These are phyloP conservation scores for Pilatotrama ljubarskyi DNA, from an alignment of 768 basidiomycete species.

Conservation along the genomic window DNA sequence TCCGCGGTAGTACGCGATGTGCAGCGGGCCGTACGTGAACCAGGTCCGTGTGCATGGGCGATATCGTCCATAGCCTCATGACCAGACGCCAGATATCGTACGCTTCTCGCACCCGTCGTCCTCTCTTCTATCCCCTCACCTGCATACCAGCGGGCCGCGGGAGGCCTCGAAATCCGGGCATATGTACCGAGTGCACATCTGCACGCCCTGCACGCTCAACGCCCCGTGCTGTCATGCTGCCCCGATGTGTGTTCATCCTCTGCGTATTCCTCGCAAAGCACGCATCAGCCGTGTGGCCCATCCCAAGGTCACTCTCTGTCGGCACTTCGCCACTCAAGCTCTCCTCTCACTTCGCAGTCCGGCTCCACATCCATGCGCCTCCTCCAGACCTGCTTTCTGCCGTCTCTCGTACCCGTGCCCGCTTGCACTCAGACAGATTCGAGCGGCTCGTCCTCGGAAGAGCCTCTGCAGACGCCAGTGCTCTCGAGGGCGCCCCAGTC, in stretches of 20 bases:
- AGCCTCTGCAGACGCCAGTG: constrained; percentile 33
- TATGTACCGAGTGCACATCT: too few species aligned
- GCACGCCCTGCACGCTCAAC: not conserved
- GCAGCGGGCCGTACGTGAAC: too few species aligned
- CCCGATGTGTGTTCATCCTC: not conserved
- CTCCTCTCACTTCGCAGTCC: constrained; percentile 48
- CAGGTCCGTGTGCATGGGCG: too few species aligned
- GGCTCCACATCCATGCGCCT: constrained; percentile 34
- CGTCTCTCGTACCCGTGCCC: constrained; percentile 30
- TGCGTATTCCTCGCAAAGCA: not conserved
- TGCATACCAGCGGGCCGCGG: not conserved
- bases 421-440: constrained; percentile 39
- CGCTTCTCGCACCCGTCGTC: not conserved
- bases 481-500: constrained; percentile 28
- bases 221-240: too few species aligned
- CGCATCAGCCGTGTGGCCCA: constrained; percentile 32
- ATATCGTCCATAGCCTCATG: not conserved
- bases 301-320: constrained; percentile 26
- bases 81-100: not conserved
- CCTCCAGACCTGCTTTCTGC: constrained; percentile 39
- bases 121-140: not conserved
- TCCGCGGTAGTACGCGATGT: too few species aligned
- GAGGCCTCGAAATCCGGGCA: not conserved
- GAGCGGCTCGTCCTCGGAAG: constrained; percentile 44
- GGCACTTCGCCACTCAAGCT: constrained; percentile 38